phyloP scores from a whole-genome alignment of 1,284 basidiomycete genomes.

The Puccinia horiana region DNA sequence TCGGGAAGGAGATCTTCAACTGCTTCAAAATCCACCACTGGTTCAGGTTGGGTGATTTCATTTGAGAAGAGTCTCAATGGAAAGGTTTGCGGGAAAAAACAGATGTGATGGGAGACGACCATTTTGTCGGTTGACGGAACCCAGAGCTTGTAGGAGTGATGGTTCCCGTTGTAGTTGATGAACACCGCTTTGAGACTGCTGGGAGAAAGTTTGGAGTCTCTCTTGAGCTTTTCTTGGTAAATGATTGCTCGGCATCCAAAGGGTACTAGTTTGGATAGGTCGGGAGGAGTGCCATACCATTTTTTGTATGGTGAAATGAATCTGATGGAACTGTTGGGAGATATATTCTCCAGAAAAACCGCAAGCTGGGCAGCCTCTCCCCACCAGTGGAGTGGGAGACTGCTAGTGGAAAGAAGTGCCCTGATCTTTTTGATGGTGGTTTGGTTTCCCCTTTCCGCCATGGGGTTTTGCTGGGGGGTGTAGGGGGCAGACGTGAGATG shows the following conservation, averaged over 20 bases:
- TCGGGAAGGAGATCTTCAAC: too few species aligned
- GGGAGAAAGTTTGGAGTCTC: background rate
- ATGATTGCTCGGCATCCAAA: conserved; percentile 6
- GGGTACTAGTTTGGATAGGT: background rate
- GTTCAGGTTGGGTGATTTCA: too few species aligned
- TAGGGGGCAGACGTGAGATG: background rate
- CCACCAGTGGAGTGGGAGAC: background rate
- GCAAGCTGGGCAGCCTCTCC: background rate
- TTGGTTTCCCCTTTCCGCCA: conserved; percentile 11
- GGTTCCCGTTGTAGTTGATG: background rate
- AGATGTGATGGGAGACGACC: background rate
- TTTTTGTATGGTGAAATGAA: background rate
- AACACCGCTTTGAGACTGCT: background rate
- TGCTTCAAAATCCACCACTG: too few species aligned
- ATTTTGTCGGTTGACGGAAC: background rate
- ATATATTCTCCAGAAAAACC: conserved; percentile 12
- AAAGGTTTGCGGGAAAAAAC: background rate
- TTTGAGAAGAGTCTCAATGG: background rate
- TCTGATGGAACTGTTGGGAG: background rate
- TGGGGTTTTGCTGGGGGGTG: conserved; percentile 15
- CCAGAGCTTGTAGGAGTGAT: background rate
- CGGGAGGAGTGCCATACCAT: background rate
- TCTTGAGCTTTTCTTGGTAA: background rate
- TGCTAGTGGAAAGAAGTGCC: background rate
- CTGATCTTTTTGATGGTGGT: conserved; percentile 3